These are phyloP conservation scores for Collybia sp. DNA, from an alignment of 768 basidiomycete species.

Conservation along the genomic window DNA sequence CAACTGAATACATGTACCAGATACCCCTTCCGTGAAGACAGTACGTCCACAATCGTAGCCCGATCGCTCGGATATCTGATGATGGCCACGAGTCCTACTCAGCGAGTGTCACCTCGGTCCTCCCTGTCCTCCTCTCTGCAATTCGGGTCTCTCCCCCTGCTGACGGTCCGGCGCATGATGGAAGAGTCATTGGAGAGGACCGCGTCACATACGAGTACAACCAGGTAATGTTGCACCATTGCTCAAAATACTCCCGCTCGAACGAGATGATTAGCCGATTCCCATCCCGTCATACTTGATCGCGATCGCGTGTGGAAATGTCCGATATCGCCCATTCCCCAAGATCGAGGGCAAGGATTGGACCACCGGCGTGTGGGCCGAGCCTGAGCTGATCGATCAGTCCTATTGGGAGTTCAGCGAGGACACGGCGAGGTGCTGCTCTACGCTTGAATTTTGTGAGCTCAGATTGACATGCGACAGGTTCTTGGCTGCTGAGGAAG, in stretches of 20 bases:
- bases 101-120: constrained; percentile 70
- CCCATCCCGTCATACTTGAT: constrained; percentile 89
- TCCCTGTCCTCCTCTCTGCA: constrained; percentile 86
- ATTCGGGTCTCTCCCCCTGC: constrained; percentile 72
- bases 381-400: constrained; percentile 74
- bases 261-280: constrained; percentile 48
- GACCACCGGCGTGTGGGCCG: constrained; percentile 87
- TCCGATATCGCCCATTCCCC: constrained; percentile 67
- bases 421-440: constrained; percentile 69
- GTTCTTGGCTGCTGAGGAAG: constrained; percentile 74
- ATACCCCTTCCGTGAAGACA: constrained; percentile 85
- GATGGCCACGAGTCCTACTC: constrained; percentile 59
- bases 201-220: constrained; percentile 69
- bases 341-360: constrained; percentile 63
- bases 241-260: background rate
- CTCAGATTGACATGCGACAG: constrained; percentile 25
- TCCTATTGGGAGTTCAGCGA: constrained; percentile 87
- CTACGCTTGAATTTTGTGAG: background rate
- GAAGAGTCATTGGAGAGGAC: constrained; percentile 72
- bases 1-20: constrained; percentile 26
- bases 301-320: constrained; percentile 84
- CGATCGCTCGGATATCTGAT: too few relatives aligned
- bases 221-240: constrained; percentile 44
- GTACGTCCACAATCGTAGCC: constrained; percentile 28
- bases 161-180: constrained; percentile 65